Evolutionary conservation across 768 basidiomycete genomes (phyloP).

Genomic region (Trametes elegans): DNA sequence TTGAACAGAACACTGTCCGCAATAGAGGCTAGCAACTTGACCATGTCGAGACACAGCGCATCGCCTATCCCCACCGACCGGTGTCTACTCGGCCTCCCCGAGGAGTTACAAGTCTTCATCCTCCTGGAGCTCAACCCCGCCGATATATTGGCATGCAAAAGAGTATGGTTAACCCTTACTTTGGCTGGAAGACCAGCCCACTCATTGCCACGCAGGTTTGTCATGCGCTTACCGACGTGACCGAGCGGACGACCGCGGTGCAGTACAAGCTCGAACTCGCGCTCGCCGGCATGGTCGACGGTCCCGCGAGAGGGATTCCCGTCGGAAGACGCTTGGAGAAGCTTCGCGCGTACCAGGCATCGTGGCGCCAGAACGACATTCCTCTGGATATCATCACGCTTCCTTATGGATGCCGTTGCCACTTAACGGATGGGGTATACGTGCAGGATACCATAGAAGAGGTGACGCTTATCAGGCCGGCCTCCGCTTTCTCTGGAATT

Average conservation of each 20-base stretch:
- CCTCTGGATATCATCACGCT: not conserved
- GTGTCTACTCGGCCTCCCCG: not conserved
- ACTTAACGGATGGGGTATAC: too few relatives aligned
- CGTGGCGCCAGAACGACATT: not conserved
- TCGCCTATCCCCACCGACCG: not conserved
- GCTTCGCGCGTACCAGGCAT: slow-evolving; percentile 1
- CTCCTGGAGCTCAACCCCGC: not conserved
- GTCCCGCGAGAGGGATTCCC: not conserved
- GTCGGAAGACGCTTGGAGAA: not conserved
- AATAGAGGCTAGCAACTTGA: too few relatives aligned
- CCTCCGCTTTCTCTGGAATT: not conserved
- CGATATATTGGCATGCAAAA: not conserved
- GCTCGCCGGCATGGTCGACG: slow-evolving; percentile 7
- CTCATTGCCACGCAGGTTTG: not conserved
- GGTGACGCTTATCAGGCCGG: not conserved
- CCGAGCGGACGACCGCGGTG: not conserved
- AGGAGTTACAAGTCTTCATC: not conserved
- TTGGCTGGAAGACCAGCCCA: too few relatives aligned
- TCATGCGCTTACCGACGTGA: not conserved
- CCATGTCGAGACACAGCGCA: too few relatives aligned
- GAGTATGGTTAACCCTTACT: not conserved
- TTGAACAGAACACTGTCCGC: too few relatives aligned
- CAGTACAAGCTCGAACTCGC: slow-evolving; percentile 11
- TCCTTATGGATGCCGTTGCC: not conserved
- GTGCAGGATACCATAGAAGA: too few relatives aligned